Evolutionary conservation across 129 eudicot species (phyloP).

Genomic region (Escallonia rubra): DNA sequence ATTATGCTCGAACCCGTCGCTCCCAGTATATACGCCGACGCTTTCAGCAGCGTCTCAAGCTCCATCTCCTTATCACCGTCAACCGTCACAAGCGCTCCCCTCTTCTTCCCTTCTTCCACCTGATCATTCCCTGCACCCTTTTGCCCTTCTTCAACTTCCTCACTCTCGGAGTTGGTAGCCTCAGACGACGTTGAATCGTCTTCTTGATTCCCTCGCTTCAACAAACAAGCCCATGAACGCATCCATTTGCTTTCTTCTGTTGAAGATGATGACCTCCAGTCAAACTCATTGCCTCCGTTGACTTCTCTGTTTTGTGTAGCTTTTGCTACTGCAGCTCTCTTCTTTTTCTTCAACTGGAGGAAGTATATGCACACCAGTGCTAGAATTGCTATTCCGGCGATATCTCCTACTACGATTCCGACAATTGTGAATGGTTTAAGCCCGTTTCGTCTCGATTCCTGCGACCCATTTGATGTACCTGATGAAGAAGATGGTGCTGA

Average conservation of each 20-base stretch:
- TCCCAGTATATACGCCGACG: slow-evolving; percentile 87
- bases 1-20: slow-evolving; percentile 84
- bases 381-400: slow-evolving; percentile 51
- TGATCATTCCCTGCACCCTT: slow-evolving; percentile 5
- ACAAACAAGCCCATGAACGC: slow-evolving; percentile 59
- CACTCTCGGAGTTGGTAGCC: slow-evolving; percentile 32
- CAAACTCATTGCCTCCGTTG: slow-evolving; percentile 8
- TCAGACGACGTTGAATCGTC: slow-evolving; percentile 17
- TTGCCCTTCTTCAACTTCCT: slow-evolving; percentile 20
- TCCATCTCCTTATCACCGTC: slow-evolving; percentile 77
- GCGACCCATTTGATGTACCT: slow-evolving; percentile 7
- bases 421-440: slow-evolving; percentile 45
- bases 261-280: slow-evolving; percentile 26
- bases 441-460: background rate
- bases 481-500: slow-evolving; percentile 28
- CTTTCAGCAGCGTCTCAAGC: slow-evolving; percentile 74
- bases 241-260: background rate
- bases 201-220: slow-evolving; percentile 33
- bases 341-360: slow-evolving; percentile 31
- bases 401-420: slow-evolving; percentile 68
- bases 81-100: slow-evolving; percentile 58
- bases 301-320: slow-evolving; percentile 25
- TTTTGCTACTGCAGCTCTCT: background rate
- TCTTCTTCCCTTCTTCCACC: slow-evolving; percentile 29
- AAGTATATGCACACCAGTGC: slow-evolving; percentile 40